phyloP scores from a whole-genome alignment of 306 rosid species.

The Astragalus membranaceus region DNA sequence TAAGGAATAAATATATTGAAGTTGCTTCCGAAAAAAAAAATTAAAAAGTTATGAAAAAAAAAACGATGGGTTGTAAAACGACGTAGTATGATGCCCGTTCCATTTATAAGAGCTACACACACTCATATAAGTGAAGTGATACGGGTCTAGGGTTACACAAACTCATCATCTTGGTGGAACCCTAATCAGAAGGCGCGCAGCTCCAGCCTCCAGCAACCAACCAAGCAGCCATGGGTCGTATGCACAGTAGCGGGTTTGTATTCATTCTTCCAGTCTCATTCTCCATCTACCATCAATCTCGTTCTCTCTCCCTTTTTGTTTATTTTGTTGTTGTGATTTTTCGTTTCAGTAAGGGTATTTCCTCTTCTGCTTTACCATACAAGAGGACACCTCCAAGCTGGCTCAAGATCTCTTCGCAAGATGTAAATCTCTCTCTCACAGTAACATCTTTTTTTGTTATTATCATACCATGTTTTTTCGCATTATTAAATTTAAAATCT shows the following conservation, averaged over 20 bases:
- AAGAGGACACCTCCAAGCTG: constrained; percentile 86
- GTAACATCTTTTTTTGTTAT: background rate
- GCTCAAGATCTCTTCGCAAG: constrained; percentile 76
- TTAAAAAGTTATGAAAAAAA: too few species aligned
- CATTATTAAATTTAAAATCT: background rate
- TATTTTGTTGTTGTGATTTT: background rate
- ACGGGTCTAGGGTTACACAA: constrained; percentile 9
- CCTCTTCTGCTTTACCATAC: constrained; percentile 86
- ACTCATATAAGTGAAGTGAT: background rate
- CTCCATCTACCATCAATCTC: background rate
- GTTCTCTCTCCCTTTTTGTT: background rate
- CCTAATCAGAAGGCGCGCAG: constrained; percentile 8
- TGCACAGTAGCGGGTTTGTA: constrained; percentile 85
- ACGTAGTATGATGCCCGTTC: background rate
- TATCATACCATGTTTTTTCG: background rate
- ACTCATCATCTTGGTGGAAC: background rate
- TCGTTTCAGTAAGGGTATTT: constrained; percentile 79
- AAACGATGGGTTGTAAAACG: background rate
- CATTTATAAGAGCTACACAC: background rate
- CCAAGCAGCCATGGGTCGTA: constrained; percentile 59
- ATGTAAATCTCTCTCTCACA: constrained; percentile 25
- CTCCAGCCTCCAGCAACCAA: background rate
- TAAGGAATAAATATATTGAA: too few species aligned
- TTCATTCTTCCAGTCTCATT: background rate
- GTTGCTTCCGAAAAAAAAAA: too few species aligned